Evolutionary conservation across 2,329 filamentous ascomycete species (phyloP).

Genomic region (Fusarium denticulatum): DNA sequence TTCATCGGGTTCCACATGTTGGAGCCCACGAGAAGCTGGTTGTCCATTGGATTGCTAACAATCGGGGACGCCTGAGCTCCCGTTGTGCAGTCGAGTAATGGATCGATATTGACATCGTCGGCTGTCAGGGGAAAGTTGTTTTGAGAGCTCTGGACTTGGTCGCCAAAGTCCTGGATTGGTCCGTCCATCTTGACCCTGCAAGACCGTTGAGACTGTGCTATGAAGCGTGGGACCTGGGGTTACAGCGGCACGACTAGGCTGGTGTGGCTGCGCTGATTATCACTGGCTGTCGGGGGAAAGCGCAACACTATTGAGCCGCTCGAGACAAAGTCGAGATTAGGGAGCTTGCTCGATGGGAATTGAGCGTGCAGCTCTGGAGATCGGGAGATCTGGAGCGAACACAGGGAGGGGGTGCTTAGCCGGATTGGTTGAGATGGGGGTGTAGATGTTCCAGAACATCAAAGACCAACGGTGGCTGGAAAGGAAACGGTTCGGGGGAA

Average conservation of each 20-base stretch:
- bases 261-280: not conserved
- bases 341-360: not conserved
- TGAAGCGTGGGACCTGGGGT: not conserved
- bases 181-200: slow-evolving; percentile 17
- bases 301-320: not conserved
- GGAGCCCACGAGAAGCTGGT: slow-evolving; percentile 1
- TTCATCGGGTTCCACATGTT: slow-evolving; percentile 19
- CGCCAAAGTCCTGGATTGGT: not conserved
- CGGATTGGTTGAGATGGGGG: not conserved
- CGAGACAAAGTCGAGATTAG: not conserved
- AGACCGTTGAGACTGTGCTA: not conserved
- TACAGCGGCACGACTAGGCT: not conserved
- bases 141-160: not conserved
- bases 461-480: not conserved
- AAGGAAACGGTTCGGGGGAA: not conserved
- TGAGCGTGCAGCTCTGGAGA: not conserved
- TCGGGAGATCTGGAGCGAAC: not conserved
- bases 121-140: not conserved
- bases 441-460: not conserved
- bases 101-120: slow-evolving; percentile 28
- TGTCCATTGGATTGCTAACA: not conserved
- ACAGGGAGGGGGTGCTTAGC: slow-evolving; percentile 5
- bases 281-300: not conserved
- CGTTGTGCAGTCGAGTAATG: slow-evolving; percentile 19
- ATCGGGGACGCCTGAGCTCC: not conserved